These are phyloP conservation scores for Starmerella roubikii DNA, from an alignment of 805 yeast genomes.

Conservation along the genomic window DNA sequence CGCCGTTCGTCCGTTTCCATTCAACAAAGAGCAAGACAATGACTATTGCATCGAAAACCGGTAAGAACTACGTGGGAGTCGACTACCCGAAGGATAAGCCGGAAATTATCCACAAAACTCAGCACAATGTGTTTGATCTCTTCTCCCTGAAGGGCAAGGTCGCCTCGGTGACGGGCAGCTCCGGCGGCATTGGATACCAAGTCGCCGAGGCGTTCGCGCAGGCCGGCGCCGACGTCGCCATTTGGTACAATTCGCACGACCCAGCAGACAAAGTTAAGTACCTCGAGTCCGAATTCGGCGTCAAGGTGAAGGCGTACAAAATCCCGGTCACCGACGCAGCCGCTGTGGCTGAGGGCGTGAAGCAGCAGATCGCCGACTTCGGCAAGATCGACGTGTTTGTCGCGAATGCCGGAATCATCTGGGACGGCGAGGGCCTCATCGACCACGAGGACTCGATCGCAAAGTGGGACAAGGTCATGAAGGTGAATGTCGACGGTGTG, in stretches of 20 bases:
- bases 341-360: constrained; percentile 38
- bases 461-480: constrained; percentile 61
- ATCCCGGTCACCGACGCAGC: constrained; percentile 40
- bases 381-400: constrained; percentile 74
- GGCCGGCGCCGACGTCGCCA: constrained; percentile 75
- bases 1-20: too few relatives aligned
- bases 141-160: constrained; percentile 45
- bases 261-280: constrained; percentile 47
- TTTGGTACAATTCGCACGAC: constrained; percentile 50
- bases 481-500: constrained; percentile 67
- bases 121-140: constrained; percentile 18
- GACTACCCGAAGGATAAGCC: constrained; percentile 19
- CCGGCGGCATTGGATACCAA: constrained; percentile 74
- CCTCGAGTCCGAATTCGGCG: constrained; percentile 44
- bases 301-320: constrained; percentile 50
- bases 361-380: constrained; percentile 48
- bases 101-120: constrained; percentile 10
- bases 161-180: constrained; percentile 72
- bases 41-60: not conserved
- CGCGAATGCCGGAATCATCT: constrained; percentile 86
- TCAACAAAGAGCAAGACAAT: not conserved
- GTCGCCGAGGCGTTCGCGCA: constrained; percentile 76
- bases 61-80: constrained; percentile 14
- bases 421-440: constrained; percentile 51
- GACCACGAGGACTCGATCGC: constrained; percentile 37